Evolutionary conservation across 148 eudicot genomes (phyloP).

Genomic region (Bassia scoparia): DNA sequence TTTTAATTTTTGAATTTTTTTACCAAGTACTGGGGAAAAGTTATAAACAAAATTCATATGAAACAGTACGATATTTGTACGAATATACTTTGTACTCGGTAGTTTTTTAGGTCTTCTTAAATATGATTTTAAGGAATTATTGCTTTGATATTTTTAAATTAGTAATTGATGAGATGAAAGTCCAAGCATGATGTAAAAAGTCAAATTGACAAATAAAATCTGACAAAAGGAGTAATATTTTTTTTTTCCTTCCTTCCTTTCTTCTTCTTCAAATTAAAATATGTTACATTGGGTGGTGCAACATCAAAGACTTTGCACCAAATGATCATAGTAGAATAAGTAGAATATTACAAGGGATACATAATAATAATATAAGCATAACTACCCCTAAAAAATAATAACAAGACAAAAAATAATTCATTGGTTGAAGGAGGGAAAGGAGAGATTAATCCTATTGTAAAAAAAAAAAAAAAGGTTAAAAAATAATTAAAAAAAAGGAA

Average conservation of each 20-base stretch:
- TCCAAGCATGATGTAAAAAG: neutral
- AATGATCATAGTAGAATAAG: slow-evolving; percentile 21
- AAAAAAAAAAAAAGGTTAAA: neutral
- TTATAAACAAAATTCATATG: too few species aligned
- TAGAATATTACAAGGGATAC: slow-evolving; percentile 26
- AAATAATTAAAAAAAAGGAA: neutral
- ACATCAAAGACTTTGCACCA: slow-evolving; percentile 17
- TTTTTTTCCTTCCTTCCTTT: neutral
- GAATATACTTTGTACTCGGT: too few species aligned
- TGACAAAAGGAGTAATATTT: neutral
- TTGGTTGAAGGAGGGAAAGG: neutral
- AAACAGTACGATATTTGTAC: too few species aligned
- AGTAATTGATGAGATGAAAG: too few species aligned
- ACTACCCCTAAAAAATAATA: slow-evolving; percentile 14
- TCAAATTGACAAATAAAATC: neutral
- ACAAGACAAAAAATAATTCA: neutral
- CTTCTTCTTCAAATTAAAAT: slow-evolving; percentile 12
- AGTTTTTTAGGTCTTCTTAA: too few species aligned
- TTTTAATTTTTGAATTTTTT: too few species aligned
- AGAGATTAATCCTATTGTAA: slow-evolving; percentile 1
- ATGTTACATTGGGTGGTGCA: slow-evolving; percentile 27
- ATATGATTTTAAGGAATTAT: too few species aligned
- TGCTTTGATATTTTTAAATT: too few species aligned
- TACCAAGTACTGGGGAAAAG: too few species aligned
- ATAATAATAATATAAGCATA: slow-evolving; percentile 12